Percentiles rank a stretch among this genome's conserved stretches.
Evolutionary conservation across 2,329 filamentous ascomycete species (phyloP).

Genomic region (Conoideocrella luteorostrata): DNA sequence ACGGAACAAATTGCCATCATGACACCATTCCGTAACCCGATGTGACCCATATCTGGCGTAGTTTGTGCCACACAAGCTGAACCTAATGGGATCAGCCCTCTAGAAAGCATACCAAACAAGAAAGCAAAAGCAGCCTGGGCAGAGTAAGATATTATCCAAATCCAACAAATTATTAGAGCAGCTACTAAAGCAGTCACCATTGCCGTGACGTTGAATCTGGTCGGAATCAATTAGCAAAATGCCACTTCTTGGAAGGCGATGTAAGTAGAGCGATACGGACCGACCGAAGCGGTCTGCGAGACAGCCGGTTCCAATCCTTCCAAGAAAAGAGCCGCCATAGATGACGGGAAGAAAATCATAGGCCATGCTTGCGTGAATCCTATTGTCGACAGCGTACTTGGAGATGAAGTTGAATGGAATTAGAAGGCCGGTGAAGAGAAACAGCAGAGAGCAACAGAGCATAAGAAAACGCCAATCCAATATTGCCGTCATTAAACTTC

Average conservation of each 20-base stretch:
- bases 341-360: slow-evolving; percentile 47
- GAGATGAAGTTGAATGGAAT: slow-evolving; percentile 31
- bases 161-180: slow-evolving; percentile 25
- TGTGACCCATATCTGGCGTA: slow-evolving; percentile 20
- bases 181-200: slow-evolving; percentile 15
- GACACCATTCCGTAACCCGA: slow-evolving; percentile 24
- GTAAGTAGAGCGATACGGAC: too few species aligned
- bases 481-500: slow-evolving; percentile 20
- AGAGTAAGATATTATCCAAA: slow-evolving; percentile 14
- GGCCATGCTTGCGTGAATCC: background rate
- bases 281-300: slow-evolving; percentile 45
- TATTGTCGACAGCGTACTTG: slow-evolving; percentile 42
- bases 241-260: too few species aligned
- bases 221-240: too few species aligned
- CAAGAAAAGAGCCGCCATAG: slow-evolving; percentile 49
- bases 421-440: slow-evolving; percentile 23
- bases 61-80: slow-evolving; percentile 25
- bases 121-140: slow-evolving; percentile 18
- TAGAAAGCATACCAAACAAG: slow-evolving; percentile 24
- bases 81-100: slow-evolving; percentile 27
- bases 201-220: slow-evolving; percentile 35
- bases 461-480: slow-evolving; percentile 17
- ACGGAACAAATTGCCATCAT: slow-evolving; percentile 25
- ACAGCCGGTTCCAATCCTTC: slow-evolving; percentile 45
- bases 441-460: slow-evolving; percentile 16